Conservation (phyloP, 768 basidiomycete genomes). For the Mycena galopus region DNA sequence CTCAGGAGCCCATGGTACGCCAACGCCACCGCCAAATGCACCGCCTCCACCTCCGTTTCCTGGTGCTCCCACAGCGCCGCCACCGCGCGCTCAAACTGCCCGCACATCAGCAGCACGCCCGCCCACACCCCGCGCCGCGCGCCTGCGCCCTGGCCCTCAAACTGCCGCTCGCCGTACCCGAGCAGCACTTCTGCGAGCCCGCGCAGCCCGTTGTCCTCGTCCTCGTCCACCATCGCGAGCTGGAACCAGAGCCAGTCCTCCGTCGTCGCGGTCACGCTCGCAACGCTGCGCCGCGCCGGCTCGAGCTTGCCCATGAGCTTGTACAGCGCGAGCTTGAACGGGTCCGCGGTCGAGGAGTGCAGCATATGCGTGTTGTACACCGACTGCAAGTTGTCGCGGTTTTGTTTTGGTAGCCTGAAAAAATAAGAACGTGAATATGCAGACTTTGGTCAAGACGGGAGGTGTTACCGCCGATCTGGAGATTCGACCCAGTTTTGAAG, state of each 20-base stretch:
- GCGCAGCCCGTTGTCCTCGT: slow-evolving; percentile 82
- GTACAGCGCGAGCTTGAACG: slow-evolving; percentile 96
- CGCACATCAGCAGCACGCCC: slow-evolving; percentile 88
- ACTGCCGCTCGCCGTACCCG: slow-evolving; percentile 86
- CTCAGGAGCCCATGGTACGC: slow-evolving; percentile 94
- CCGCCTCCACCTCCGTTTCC: slow-evolving; percentile 91
- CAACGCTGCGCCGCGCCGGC: slow-evolving; percentile 80
- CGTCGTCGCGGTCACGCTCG: slow-evolving; percentile 89
- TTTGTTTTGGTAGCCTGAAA: slow-evolving; percentile 75
- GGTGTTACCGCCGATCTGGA: slow-evolving; percentile 82
- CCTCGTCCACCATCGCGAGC: slow-evolving; percentile 90
- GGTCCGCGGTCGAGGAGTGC: slow-evolving; percentile 89
- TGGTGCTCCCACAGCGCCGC: slow-evolving; percentile 90
- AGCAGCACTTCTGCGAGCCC: slow-evolving; percentile 81
- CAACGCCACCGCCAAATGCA: slow-evolving; percentile 92
- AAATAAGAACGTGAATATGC: too few species aligned
- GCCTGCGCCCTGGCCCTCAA: slow-evolving; percentile 77
- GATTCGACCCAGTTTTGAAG: slow-evolving; percentile 90
- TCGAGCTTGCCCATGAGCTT: slow-evolving; percentile 96
- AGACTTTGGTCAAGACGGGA: too few species aligned
- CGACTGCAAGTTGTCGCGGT: slow-evolving; percentile 84
- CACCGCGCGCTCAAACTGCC: slow-evolving; percentile 94
- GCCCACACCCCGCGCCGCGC: slow-evolving; percentile 82
- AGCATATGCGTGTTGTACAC: slow-evolving; percentile 91
- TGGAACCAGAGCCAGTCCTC: slow-evolving; percentile 99